Base-by-base conservation (phyloP, 352 stramenopile genomes). In the Phytophthora quininea region DNA sequence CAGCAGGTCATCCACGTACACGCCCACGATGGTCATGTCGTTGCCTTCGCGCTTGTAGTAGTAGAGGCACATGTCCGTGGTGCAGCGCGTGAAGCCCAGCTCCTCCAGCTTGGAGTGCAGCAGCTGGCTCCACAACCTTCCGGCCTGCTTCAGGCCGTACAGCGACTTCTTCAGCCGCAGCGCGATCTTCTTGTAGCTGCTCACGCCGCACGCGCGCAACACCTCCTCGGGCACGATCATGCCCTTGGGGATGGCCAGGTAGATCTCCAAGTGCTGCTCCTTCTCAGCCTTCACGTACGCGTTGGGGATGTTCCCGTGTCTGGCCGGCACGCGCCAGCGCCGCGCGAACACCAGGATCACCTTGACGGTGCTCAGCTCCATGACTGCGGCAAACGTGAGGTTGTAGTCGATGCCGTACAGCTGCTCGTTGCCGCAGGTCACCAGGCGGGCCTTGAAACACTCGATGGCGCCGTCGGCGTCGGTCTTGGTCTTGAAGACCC, bases 1-100 rank as follows among this genome's bases (percentile, higher is more conserved):
- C 8, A 82, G 32, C 1, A 86, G 32, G 31, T 81, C 77, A 32
- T 79, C 73, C 0, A 79, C 67, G 56, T 80, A 79, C 3, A 64
- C 51, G 8, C 60, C 70, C 1, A 74, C 61, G 10, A 64, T 43
- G 3, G 19, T 29, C 43, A 49, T 49, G 43, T 49, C 43, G 5
- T 27, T 4, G 10, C 15, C 15, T 30, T 49, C 15, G 1, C 43
- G 43, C 43, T 49, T 49, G 5, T 50, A 40, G 14, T 29, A 27
- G 38, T 46, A 46, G 38, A 46, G 3, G 15, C 11, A 49, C 12
- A 29, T 15, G 14, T 49, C 43, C 43, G 43, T 29, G 14, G 11
- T n/a, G 14, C 43, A 49, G 12, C 19, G 11, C 7, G 7, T 27
- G 40, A 62, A 62, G 24, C 31, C 30, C 3, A 62, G n/a, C 15